Percentiles rank a stretch among this genome's conserved stretches.
Evolutionary conservation across 2,329 filamentous ascomycete genomes (phyloP).

Genomic region (Chrysoporthe cubensis): DNA sequence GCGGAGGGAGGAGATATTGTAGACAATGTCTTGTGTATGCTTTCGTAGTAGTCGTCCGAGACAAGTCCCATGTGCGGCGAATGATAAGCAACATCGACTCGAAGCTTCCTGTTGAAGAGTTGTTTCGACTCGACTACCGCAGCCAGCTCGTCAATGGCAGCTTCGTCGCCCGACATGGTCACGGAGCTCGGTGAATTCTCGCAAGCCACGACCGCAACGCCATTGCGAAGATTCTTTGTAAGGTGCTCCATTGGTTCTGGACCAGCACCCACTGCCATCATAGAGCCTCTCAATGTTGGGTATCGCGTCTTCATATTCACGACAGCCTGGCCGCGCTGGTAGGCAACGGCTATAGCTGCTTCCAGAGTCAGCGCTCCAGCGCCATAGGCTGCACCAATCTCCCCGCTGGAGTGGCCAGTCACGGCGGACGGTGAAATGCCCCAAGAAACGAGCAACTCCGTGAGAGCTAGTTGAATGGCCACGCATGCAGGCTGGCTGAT

Average conservation of each 20-base stretch:
- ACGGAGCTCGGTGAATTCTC: slow-evolving; percentile 35
- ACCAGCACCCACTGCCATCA: slow-evolving; percentile 24
- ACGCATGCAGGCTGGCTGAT: slow-evolving; percentile 41
- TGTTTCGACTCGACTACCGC: slow-evolving; percentile 5
- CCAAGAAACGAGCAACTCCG: slow-evolving; percentile 17
- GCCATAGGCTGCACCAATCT: slow-evolving; percentile 29
- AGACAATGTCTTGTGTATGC: not conserved
- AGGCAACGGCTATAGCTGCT: slow-evolving; percentile 31
- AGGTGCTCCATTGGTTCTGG: slow-evolving; percentile 12
- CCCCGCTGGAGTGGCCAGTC: slow-evolving; percentile 25
- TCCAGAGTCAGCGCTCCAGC: slow-evolving; percentile 27
- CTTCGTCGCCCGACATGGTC: slow-evolving; percentile 41
- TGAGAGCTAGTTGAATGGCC: slow-evolving; percentile 23
- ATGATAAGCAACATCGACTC: slow-evolving; percentile 43
- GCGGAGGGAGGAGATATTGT: slow-evolving; percentile 18
- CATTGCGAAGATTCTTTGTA: not conserved
- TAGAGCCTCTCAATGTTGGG: slow-evolving; percentile 13
- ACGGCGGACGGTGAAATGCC: slow-evolving; percentile 15
- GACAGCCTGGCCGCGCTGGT: slow-evolving; percentile 28
- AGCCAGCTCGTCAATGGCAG: slow-evolving; percentile 6
- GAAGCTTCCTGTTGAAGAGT: slow-evolving; percentile 39
- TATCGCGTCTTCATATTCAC: slow-evolving; percentile 1
- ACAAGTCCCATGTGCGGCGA: slow-evolving; percentile 37
- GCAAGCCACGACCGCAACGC: slow-evolving; percentile 19
- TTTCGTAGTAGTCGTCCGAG: slow-evolving; percentile 31